Base-by-base conservation (phyloP, 2,329 filamentous ascomycete genomes). In the Grosmannia huntii region DNA sequence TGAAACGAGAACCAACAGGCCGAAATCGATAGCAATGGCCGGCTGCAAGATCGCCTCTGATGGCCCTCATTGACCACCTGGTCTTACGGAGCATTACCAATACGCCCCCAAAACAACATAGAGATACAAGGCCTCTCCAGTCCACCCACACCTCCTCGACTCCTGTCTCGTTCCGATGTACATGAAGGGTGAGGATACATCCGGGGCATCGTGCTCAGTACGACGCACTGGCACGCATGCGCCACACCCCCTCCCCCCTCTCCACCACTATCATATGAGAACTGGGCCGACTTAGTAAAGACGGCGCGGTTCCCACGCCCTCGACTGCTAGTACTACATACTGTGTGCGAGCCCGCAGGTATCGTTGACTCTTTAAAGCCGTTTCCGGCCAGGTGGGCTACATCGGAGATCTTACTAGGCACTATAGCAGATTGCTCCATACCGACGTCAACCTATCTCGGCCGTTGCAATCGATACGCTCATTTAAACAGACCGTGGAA, bases 401-500 rank as follows among this genome's bases (percentile, higher is more conserved):
- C 52, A 53, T 41, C 52, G 52, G 27, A 41, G 52, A 53, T 53
- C 52, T 53, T 41, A 31, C 51, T 12, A 53, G 28, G 49, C 27
- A 31, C 7, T 9, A 48, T 16, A 12, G 23, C 48, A 52, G 49
- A 52, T 33, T 19, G 27, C 49, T 33, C 49, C 49, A 52, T 52
- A 52, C 28, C 49, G 49, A 52, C 25, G 49, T 33, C 49, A 52
- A 52, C 49, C 7, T 31, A 53, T 53, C 33, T 38, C 21, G 52
- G 52, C 52, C 23, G 52, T 28, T 7, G 33, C 33, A 19, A n/a
- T 53, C 31, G n/a, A 38, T 38, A 31, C 28, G 21, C 57, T 59
- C 50, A 56, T 58, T 61, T 61, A 48, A 58, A 50, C 54, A 49
- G 54, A 21, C 28, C 49, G 46, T 19, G 21, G 46, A 25, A 41